Evolutionary conservation across 768 basidiomycete species (phyloP).

Genomic region (Leccinellum rugosiceps): DNA sequence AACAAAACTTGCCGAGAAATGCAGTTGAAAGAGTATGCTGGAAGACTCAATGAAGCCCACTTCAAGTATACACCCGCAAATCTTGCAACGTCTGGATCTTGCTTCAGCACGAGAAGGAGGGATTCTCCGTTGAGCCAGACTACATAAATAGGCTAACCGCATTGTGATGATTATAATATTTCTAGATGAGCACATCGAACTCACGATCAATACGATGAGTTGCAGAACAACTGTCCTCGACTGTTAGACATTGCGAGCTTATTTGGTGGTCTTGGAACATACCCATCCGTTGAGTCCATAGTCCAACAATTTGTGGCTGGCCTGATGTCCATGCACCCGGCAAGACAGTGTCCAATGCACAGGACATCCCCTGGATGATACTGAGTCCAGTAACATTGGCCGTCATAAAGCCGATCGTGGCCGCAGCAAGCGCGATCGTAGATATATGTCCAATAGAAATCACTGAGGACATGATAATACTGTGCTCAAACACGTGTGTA

Average conservation of each 20-base stretch:
- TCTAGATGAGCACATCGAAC: slow-evolving; percentile 19
- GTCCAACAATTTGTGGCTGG: slow-evolving; percentile 79
- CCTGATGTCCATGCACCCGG: slow-evolving; percentile 93
- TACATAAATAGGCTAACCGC: slow-evolving; percentile 46
- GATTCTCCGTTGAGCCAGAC: slow-evolving; percentile 84
- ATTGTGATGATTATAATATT: neutral
- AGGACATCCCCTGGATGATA: slow-evolving; percentile 79
- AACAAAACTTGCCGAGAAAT: slow-evolving; percentile 39
- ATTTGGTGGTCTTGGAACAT: neutral
- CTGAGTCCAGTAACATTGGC: slow-evolving; percentile 55
- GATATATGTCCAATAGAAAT: slow-evolving; percentile 92
- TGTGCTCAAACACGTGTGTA: slow-evolving; percentile 82
- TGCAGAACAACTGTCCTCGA: slow-evolving; percentile 16
- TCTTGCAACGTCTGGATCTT: slow-evolving; percentile 79
- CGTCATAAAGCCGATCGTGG: slow-evolving; percentile 72
- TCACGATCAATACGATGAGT: slow-evolving; percentile 47
- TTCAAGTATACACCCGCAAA: slow-evolving; percentile 74
- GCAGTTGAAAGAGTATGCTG: slow-evolving; percentile 59
- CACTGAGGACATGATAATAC: slow-evolving; percentile 79
- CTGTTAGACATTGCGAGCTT: neutral
- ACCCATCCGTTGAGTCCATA: slow-evolving; percentile 92
- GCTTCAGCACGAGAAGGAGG: slow-evolving; percentile 66
- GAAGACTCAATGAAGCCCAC: slow-evolving; percentile 74
- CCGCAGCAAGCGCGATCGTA: slow-evolving; percentile 84
- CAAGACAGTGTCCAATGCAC: slow-evolving; percentile 88